Evolutionary conservation across 306 rosid species (phyloP).

Genomic region (Ormosia semicastrata): DNA sequence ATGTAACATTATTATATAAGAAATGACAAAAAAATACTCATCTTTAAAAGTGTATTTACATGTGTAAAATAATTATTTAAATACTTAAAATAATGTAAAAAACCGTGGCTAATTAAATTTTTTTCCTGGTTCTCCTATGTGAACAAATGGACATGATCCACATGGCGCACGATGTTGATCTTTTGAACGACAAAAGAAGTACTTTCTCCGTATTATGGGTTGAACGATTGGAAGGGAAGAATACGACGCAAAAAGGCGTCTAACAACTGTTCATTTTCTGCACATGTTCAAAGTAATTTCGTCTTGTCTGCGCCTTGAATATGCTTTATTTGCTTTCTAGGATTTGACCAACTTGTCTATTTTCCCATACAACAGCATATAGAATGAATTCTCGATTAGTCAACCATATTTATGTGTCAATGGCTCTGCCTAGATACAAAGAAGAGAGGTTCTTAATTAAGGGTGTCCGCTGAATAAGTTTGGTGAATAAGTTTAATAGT

Average conservation of each 20-base stretch:
- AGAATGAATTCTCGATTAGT: slow-evolving; percentile 6
- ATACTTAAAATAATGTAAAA: too few relatives aligned
- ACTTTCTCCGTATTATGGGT: slow-evolving; percentile 24
- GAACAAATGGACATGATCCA: neutral
- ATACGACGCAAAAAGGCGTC: neutral
- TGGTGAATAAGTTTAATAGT: too few relatives aligned
- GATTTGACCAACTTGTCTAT: neutral
- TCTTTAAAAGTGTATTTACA: too few relatives aligned
- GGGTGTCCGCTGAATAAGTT: too few relatives aligned
- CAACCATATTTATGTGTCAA: slow-evolving; percentile 12
- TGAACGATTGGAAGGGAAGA: slow-evolving; percentile 3
- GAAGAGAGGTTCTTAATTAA: neutral
- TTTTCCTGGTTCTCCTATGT: neutral
- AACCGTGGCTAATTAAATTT: too few relatives aligned
- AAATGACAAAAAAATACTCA: too few relatives aligned
- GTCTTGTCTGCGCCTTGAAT: neutral
- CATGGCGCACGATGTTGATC: neutral
- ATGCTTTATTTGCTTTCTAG: neutral
- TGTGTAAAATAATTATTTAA: too few relatives aligned
- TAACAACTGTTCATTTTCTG: neutral
- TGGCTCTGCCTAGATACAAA: neutral
- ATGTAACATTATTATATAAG: too few relatives aligned
- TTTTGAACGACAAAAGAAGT: slow-evolving; percentile 17
- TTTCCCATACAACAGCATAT: neutral
- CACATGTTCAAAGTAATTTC: slow-evolving; percentile 40